Evolutionary conservation across 2,329 filamentous ascomycete genomes (phyloP).

Genomic region (Rhynchosporium graminicola): DNA sequence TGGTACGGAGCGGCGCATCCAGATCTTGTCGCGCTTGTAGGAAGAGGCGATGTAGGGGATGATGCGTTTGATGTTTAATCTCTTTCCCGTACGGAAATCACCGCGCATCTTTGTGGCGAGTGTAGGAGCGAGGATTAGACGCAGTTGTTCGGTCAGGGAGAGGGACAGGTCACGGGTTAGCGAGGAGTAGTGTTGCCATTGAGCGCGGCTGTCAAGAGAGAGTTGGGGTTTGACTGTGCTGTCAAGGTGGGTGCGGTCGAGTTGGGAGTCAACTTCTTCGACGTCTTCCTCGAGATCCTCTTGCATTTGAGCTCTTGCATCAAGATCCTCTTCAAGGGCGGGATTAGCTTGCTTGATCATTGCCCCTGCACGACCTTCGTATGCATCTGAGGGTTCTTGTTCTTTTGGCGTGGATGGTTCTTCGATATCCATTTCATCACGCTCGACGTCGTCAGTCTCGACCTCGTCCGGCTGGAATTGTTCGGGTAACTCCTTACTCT

Average conservation of each 20-base stretch:
- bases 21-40: constrained; percentile 99
- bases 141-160: constrained; percentile 88
- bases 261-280: constrained; percentile 52
- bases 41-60: constrained; percentile 98
- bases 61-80: constrained; percentile 98
- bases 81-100: constrained; percentile 95
- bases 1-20: constrained; percentile 92
- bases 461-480: constrained; percentile 45
- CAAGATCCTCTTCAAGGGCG: constrained; percentile 50
- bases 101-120: constrained; percentile 95
- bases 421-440: constrained; percentile 46
- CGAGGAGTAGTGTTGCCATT: constrained; percentile 84
- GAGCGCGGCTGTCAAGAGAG: constrained; percentile 64
- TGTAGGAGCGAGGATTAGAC: constrained; percentile 91
- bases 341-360: constrained; percentile 51
- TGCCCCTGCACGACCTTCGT: constrained; percentile 60
- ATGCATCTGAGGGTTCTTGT: constrained; percentile 48
- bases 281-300: constrained; percentile 42
- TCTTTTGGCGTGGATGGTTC: constrained; percentile 45
- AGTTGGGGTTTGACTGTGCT: constrained; percentile 27
- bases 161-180: constrained; percentile 85
- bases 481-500: constrained; percentile 60
- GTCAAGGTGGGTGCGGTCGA: constrained; percentile 72
- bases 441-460: constrained; percentile 49
- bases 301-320: constrained; percentile 43